Evolutionary conservation across 768 basidiomycete species (phyloP), one percentile per base, ranked within the genome.

Genomic region (Sarcomyxa edulis): DNA sequence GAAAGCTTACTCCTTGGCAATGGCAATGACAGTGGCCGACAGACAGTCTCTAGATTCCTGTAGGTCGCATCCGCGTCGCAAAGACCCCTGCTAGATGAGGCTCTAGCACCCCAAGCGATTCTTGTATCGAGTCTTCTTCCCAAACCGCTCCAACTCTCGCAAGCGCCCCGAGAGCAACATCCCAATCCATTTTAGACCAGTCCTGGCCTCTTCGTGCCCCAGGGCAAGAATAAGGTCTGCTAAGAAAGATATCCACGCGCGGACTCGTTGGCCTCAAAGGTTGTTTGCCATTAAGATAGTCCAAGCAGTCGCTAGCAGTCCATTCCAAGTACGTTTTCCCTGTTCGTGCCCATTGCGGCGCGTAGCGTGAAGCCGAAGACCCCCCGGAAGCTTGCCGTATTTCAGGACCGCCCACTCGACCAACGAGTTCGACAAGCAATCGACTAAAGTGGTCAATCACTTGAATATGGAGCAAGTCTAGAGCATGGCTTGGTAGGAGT

Each of bases 171-270:
- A 83, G 53, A 20, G 63, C 72, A 9, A 71, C 63, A 46, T 70
- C 62, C 86, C 87, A 90, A 48, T 80, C 83, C 36, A 67, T 61
- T 32, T 73, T 64, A 9, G 80, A 67, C 85, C 85, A 91, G 46
- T 89, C 83, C 50, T 78, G 73, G 2, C 87, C 87, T n/a, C 72
- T 60, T 32, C 84, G 71, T 11, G 74, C 73, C 0, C 82, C 83
- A 20, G 43, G 57, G 15, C 60, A 61, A 24, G 59, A 53, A 44
- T 72, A 68, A 28, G 78, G 69, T 32, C 60, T 60, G 37, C 57
- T 67, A 37, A 81, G 57, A 53, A 84, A 84, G 23, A 64, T 60
- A 19, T 69, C 69, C 29, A 78, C 56, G 16, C 68, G 60, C 5
- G 80, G 78, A 24, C 63, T 67, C 19, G 60, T 60, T 20, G 27